Percentiles rank a stretch among this genome's conserved stretches.
These are phyloP conservation scores for Aspergillus cejpii DNA, from an alignment of 2,329 filamentous ascomycete species.

Conservation along the genomic window DNA sequence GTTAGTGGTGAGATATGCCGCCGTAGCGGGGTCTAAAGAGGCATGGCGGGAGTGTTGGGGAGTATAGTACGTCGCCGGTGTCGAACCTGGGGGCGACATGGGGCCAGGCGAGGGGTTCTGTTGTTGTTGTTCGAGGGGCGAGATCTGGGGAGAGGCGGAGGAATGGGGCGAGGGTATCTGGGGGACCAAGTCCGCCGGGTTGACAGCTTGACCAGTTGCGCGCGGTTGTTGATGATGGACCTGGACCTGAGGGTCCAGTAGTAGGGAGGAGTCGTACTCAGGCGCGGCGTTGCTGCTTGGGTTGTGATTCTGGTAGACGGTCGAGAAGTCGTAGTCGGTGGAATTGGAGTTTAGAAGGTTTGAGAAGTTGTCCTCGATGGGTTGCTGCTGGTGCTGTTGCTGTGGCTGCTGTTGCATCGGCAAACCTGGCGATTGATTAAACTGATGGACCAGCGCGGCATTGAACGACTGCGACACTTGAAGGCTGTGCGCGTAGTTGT, in stretches of 20 bases:
- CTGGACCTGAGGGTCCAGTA: constrained; percentile 37
- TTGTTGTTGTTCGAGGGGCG: constrained; percentile 46
- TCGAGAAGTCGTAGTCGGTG: constrained; percentile 34
- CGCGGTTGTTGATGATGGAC: constrained; percentile 31
- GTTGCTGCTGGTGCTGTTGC: constrained; percentile 2
- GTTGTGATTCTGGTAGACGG: constrained; percentile 32
- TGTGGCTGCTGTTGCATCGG: constrained; percentile 19
- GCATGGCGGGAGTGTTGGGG: constrained; percentile 54
- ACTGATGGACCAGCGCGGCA: constrained; percentile 30
- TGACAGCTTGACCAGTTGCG: constrained; percentile 39
- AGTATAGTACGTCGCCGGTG: constrained; percentile 47
- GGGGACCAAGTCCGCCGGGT: constrained; percentile 43
- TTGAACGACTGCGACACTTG: constrained; percentile 36
- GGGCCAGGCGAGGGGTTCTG: constrained; percentile 50
- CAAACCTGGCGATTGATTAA: constrained; percentile 29
- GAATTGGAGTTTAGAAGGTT: constrained; percentile 37
- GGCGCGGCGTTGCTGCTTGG: constrained; percentile 26
- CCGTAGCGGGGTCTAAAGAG: constrained; percentile 55
- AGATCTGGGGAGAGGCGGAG: constrained; percentile 52
- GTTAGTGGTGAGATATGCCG: constrained; percentile 50
- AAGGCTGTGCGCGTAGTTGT: constrained; percentile 31
- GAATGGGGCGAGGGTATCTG: constrained; percentile 45
- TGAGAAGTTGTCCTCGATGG: constrained; percentile 32
- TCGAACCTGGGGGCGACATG: constrained; percentile 51
- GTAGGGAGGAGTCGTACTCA: constrained; percentile 35